These are phyloP conservation scores for Cladorrhinum sp. DNA, from an alignment of 2,329 filamentous ascomycete species.

Conservation along the genomic window DNA sequence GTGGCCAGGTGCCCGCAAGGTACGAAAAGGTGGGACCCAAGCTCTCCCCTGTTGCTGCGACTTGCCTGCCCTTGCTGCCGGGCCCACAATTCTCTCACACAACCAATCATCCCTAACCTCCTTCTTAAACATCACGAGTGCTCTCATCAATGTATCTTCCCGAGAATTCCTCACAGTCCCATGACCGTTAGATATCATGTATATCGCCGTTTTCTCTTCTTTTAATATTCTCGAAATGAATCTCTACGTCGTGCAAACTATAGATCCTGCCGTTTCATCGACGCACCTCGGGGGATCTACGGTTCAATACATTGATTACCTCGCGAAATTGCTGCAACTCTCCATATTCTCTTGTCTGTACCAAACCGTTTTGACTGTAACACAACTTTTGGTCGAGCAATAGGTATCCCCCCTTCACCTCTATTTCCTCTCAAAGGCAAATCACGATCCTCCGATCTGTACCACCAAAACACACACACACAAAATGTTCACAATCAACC, in stretches of 20 bases:
- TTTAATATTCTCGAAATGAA: not conserved
- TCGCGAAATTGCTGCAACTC: not conserved
- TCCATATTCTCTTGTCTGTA: not conserved
- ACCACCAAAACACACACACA: not conserved
- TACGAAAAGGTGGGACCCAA: not conserved
- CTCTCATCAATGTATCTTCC: not conserved
- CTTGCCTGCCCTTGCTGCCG: too few species aligned
- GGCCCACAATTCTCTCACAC: not conserved
- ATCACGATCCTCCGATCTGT: conserved; percentile 1
- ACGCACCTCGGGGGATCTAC: not conserved
- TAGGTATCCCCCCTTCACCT: not conserved
- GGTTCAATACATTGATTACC: not conserved
- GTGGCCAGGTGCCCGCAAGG: not conserved
- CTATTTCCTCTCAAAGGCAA: not conserved
- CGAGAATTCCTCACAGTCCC: not conserved
- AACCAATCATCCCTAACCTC: not conserved
- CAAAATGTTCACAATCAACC: not conserved
- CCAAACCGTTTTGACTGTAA: not conserved
- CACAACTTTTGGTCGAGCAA: too few species aligned
- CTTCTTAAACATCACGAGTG: not conserved
- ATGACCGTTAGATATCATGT: not conserved
- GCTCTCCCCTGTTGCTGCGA: not conserved
- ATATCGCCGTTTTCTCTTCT: not conserved
- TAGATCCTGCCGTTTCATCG: not conserved
- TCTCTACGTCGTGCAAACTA: not conserved